Conservation (phyloP, 1,284 basidiomycete species). For the Boletellus sp. region DNA sequence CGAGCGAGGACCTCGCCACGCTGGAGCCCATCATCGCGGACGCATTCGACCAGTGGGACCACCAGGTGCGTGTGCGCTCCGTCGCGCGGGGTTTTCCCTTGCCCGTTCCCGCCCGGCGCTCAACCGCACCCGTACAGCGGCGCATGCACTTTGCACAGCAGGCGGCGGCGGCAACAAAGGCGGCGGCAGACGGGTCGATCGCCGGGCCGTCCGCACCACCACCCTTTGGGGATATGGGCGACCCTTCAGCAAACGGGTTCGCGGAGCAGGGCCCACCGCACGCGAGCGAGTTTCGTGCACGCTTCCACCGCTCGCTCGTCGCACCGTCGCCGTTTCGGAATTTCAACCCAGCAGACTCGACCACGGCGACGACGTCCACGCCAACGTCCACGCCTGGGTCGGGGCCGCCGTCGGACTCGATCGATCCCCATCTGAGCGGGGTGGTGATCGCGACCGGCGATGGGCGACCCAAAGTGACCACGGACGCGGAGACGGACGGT, state of each 20-base stretch:
- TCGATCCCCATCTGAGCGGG: slow-evolving; percentile 45
- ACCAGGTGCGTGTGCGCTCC: slow-evolving; percentile 50
- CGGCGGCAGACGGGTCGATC: slow-evolving; percentile 32
- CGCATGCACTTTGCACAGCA: slow-evolving; percentile 59
- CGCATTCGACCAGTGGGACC: slow-evolving; percentile 80
- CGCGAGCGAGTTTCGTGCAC: slow-evolving; percentile 61
- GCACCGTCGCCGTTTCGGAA: slow-evolving; percentile 64
- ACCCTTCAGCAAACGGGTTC: slow-evolving; percentile 33
- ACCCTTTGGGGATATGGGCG: slow-evolving; percentile 34
- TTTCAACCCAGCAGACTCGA: slow-evolving; percentile 32
- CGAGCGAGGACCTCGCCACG: slow-evolving; percentile 71
- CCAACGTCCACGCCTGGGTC: slow-evolving; percentile 39
- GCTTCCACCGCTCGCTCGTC: slow-evolving; percentile 63
- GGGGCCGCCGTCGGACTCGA: slow-evolving; percentile 39
- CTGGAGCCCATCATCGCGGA: slow-evolving; percentile 75
- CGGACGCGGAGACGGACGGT: slow-evolving; percentile 27
- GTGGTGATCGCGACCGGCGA: slow-evolving; percentile 27
- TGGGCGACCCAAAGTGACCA: slow-evolving; percentile 19
- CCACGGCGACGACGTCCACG: slow-evolving; percentile 33
- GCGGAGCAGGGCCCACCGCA: slow-evolving; percentile 20
- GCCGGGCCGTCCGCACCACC: slow-evolving; percentile 32
- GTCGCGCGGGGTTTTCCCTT: background rate
- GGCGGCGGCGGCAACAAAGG: slow-evolving; percentile 33
- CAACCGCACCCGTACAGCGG: no score
- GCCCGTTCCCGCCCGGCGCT: no score